Evolutionary conservation across 2,329 filamentous ascomycete species (phyloP), one percentile per base, ranked within the genome.

Genomic region (Karstenula rhodostoma): DNA sequence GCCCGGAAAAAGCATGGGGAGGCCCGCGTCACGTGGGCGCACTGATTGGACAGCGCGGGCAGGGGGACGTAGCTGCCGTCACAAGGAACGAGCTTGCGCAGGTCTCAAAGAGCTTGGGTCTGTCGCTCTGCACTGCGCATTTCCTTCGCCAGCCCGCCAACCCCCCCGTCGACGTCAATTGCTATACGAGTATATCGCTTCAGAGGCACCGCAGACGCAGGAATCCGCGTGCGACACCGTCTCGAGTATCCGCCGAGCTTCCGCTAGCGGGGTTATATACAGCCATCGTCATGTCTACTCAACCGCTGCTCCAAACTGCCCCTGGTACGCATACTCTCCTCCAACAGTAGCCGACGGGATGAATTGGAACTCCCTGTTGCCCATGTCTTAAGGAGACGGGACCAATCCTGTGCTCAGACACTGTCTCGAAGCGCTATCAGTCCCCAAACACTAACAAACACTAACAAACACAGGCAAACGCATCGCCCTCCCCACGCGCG

Each of bases 401-500:
- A 2, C 29, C 29, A 32, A 9, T 10, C 8, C 2, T 9, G 2
- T 10, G 2, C 29, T 9, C 29, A 32, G 29, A 32, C 29, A 32
- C 29, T 32, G 29, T 32, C 29, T 32, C 8, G 2, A 10, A 2
- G 8, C 29, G 8, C 29, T 32, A 32, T 32, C 29, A 32, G 8
- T 29, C 29, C n/a, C 33, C 33, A 35, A 35, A 35, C 3, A 35
- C 33, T 35, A 6, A 6, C 37, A 40, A 40, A n/a, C n/a, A 17
- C 37, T 40, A n/a, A 40, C 37, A 8, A 6, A n/a, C 15, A 53
- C 72, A 97, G 94, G 94, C 86, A 99, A 99, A 84, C 93, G 94
- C 77, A 98, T 99, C 78, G 94, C 95, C 73, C 92, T 99, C 67
- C 95, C 95, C 59, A 97, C 94, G 62, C 93, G 95, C 70, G 94